phyloP scores from a whole-genome alignment of 352 stramenopile genomes.

The Phytopythium helicoides region DNA sequence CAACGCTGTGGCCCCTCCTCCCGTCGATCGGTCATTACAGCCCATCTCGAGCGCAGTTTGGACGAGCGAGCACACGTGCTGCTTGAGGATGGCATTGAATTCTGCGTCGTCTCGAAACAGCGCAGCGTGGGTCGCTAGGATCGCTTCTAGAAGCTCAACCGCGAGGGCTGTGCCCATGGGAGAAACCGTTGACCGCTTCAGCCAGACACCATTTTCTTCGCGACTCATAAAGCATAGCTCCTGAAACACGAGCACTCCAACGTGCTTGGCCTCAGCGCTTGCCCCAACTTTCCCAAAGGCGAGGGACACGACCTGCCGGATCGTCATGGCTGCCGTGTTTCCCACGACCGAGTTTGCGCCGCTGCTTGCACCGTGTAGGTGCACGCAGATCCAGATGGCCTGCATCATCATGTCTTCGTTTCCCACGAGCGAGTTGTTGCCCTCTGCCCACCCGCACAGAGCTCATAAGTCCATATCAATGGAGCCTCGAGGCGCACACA shows the following conservation, averaged over 20 bases:
- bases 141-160: slow-evolving; percentile 77
- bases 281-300: slow-evolving; percentile 80
- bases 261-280: slow-evolving; percentile 66
- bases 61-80: slow-evolving; percentile 73
- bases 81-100: slow-evolving; percentile 76
- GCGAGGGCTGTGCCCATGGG: slow-evolving; percentile 74
- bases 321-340: slow-evolving; percentile 87
- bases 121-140: slow-evolving; percentile 53
- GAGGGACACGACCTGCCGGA: slow-evolving; percentile 84
- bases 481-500: neutral
- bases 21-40: slow-evolving; percentile 45
- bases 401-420: slow-evolving; percentile 88
- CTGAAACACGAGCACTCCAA: slow-evolving; percentile 84
- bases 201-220: slow-evolving; percentile 79
- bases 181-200: slow-evolving; percentile 78
- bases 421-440: slow-evolving; percentile 51
- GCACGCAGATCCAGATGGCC: slow-evolving; percentile 86
- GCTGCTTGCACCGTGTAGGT: slow-evolving; percentile 72
- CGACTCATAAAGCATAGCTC: slow-evolving; percentile 86
- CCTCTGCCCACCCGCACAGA: slow-evolving; percentile 2
- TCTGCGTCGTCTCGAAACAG: slow-evolving; percentile 75
- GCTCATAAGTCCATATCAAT: neutral
- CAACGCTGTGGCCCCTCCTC: slow-evolving; percentile 12
- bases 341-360: slow-evolving; percentile 75
- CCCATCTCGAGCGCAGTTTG: slow-evolving; percentile 70